These are phyloP conservation scores for Blastobotrys arbuscula DNA, from an alignment of 1,139 yeast genomes.

Conservation along the genomic window DNA sequence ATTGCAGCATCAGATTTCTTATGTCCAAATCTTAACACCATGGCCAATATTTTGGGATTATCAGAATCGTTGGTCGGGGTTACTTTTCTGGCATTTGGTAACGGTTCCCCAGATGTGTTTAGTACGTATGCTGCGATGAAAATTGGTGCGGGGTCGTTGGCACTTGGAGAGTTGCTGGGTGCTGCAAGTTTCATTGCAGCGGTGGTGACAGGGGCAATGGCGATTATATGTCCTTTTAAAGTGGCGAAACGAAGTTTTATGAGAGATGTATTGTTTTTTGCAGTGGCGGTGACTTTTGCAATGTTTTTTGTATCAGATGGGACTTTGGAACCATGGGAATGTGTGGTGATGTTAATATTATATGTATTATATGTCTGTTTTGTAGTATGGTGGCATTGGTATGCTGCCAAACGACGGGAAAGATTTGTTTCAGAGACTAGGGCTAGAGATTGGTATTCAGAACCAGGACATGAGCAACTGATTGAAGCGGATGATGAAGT, in stretches of 20 bases:
- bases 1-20: constrained; percentile 69
- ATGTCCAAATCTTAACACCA: constrained; percentile 64
- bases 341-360: constrained; percentile 44
- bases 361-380: constrained; percentile 52
- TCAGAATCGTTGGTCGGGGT: constrained; percentile 82
- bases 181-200: constrained; percentile 76
- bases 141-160: constrained; percentile 63
- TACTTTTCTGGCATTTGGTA: constrained; percentile 84
- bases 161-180: constrained; percentile 83
- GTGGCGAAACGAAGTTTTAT: constrained; percentile 48
- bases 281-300: constrained; percentile 42
- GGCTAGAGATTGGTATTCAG: constrained; percentile 29
- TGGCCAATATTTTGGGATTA: constrained; percentile 54
- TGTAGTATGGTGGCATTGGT: constrained; percentile 41
- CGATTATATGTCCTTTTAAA: constrained; percentile 58
- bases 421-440: constrained; percentile 23
- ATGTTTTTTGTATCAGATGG: constrained; percentile 43
- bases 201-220: constrained; percentile 71
- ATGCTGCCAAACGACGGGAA: constrained; percentile 24
- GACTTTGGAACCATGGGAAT: constrained; percentile 41
- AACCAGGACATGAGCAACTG: constrained; percentile 23
- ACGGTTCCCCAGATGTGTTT: constrained; percentile 86
- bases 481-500: constrained; percentile 24
- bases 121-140: constrained; percentile 78
- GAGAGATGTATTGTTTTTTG: constrained; percentile 53